Evolutionary conservation across 208 protist genomes (phyloP).

Genomic region (Kentomonas sorsogonicus): DNA sequence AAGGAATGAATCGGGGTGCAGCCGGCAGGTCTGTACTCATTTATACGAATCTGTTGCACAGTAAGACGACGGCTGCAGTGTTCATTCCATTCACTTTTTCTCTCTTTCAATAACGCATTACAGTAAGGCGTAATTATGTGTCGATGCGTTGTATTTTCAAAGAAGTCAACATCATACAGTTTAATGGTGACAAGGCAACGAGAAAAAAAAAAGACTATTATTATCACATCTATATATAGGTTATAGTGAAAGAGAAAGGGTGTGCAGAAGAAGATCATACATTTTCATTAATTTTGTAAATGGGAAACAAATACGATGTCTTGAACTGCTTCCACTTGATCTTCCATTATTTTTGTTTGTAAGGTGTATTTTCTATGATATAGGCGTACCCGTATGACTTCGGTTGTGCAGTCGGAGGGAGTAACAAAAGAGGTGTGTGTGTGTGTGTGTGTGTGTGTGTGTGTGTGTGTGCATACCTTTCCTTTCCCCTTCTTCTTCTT

Average conservation of each 20-base stretch:
- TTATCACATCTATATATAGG: slow-evolving; percentile 1
- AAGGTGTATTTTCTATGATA: too few species aligned
- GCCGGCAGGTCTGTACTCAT: too few species aligned
- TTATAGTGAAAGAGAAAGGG: neutral
- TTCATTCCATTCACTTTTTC: too few species aligned
- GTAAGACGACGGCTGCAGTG: too few species aligned
- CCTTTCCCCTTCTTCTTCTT: too few species aligned
- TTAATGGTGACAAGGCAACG: neutral
- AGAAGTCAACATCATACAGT: neutral
- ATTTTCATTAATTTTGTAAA: neutral
- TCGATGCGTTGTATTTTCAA: neutral
- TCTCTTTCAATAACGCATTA: neutral
- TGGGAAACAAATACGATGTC: too few species aligned
- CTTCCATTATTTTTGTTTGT: neutral
- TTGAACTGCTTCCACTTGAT: neutral
- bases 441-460: slow-evolving; percentile 3
- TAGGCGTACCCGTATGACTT: too few species aligned
- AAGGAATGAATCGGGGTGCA: too few species aligned
- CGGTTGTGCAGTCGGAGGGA: too few species aligned
- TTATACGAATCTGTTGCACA: too few species aligned
- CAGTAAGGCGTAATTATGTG: neutral
- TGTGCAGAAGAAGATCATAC: neutral
- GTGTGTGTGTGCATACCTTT: too few species aligned
- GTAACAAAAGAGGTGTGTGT: neutral
- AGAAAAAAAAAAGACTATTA: slow-evolving; percentile 8